Evolutionary conservation across 495 filamentous ascomycete genomes (phyloP).

Genomic region (Penicillium lividum): DNA sequence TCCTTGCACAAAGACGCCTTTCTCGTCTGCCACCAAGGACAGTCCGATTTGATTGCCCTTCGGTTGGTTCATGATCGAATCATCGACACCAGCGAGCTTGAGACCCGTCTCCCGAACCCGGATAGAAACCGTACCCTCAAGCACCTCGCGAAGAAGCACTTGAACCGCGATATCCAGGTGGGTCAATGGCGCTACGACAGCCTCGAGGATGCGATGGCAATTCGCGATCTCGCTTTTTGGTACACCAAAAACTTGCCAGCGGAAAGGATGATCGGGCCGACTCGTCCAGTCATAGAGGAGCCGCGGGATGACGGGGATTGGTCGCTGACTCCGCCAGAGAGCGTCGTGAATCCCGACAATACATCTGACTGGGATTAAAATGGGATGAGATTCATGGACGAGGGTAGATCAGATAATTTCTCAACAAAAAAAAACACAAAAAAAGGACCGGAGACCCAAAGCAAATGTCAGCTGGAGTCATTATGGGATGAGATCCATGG

Average conservation of each 20-base stretch:
- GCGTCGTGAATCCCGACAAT: no score
- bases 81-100: slow-evolving; percentile 33
- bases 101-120: slow-evolving; percentile 3
- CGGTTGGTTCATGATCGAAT: slow-evolving; percentile 27
- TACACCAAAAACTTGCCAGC: slow-evolving; percentile 19
- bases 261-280: not conserved
- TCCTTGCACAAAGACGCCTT: slow-evolving; percentile 39
- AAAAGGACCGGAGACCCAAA: no score
- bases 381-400: no score
- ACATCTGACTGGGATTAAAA: no score
- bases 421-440: no score
- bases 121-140: slow-evolving; percentile 29
- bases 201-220: slow-evolving; percentile 43
- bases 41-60: slow-evolving; percentile 31
- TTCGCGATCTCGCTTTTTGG: slow-evolving; percentile 38
- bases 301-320: no score
- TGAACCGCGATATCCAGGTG: slow-evolving; percentile 30
- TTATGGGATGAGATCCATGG: no score
- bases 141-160: slow-evolving; percentile 22
- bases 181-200: slow-evolving; percentile 31
- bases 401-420: no score
- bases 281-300: no score
- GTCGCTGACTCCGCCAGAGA: no score
- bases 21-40: slow-evolving; percentile 33
- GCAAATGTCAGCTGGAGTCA: no score